Base-by-base conservation (phyloP, 2,329 filamentous ascomycete genomes). In the Pseudovirgaria hyperparasitica region DNA sequence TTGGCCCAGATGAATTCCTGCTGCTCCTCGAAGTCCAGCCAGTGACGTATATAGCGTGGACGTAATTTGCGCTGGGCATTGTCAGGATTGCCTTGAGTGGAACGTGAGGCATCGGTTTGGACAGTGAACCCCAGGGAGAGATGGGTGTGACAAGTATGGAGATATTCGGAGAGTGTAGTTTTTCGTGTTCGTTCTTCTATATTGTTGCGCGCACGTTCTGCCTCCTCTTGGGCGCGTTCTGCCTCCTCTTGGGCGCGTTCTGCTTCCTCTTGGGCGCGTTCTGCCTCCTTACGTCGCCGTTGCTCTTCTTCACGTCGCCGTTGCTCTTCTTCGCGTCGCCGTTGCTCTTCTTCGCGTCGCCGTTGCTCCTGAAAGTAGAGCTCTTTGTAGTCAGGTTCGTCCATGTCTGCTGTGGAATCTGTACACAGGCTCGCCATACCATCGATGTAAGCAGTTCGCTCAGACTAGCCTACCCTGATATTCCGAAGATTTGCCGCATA, bases 61-160 rank as follows among this genome's bases (percentile, higher is more conserved):
- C 29, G 25, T 9, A 29, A 8, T 16, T 31, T 31, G 13, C 25
- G 19, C 7, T 30, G 19, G 20, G 27, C 20, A 19, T 32, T 32
- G 5, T 27, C n/a, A 16, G 26, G 27, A 17, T 30, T 16, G 21
- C 27, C 18, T 25, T 16, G 30, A 14, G 30, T 30, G 10, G 19
- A 24, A n/a, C 12, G 9, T 5, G 20, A 23, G 12, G 18, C 13
- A 23, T 30, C 22, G 16, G 27, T 31, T 16, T 30, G 27, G 13
- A 32, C 27, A 15, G 30, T 25, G 15, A 32, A 27, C 9, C 22
- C 22, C 6, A 12, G 21, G 21, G 30, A 19, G 5, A 32, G 27
- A 16, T 32, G 21, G 15, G 12, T 31, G 21, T 32, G 30, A 16
- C 27, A 32, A 9, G 27, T 27, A 17, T 32, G 19, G 21, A 32